phyloP scores from a whole-genome alignment of 1,284 basidiomycete species.

The Irpex lacteus region DNA sequence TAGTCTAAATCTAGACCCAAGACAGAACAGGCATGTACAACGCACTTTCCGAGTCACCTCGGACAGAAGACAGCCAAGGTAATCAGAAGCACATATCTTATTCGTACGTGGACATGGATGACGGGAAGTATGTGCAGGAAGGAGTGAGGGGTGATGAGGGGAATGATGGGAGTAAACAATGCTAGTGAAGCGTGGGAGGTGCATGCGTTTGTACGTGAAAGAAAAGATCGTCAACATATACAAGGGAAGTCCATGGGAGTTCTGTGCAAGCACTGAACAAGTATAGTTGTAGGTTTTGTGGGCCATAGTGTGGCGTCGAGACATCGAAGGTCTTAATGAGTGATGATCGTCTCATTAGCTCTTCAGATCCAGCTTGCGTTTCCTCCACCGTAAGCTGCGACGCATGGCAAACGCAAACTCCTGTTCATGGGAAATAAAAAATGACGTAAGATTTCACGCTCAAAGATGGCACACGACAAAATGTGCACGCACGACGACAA shows the following conservation, averaged over 20 bases:
- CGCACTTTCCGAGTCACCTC: too few species aligned
- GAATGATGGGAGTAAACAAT: background rate
- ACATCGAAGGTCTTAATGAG: background rate
- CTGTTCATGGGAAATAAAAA: background rate
- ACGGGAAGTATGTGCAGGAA: background rate
- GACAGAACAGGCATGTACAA: too few species aligned
- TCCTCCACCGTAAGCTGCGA: conserved; percentile 2
- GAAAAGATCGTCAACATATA: background rate
- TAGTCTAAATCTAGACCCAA: too few species aligned
- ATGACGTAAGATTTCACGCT: background rate
- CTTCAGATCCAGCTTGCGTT: background rate
- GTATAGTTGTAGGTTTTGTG: background rate
- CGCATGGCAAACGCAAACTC: conserved; percentile 6
- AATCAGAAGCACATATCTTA: background rate
- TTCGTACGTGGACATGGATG: background rate
- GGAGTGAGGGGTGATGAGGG: background rate
- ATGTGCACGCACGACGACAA: too few species aligned
- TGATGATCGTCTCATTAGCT: background rate
- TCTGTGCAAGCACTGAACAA: background rate
- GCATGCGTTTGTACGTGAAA: background rate
- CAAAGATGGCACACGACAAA: background rate
- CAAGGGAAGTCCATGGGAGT: background rate
- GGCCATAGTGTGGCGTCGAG: background rate
- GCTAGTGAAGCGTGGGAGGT: background rate
- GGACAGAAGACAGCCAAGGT: too few species aligned